A percentile compares a stretch with the other conserved stretches of the same genome.
These are phyloP conservation scores for Lupinus albus DNA, from an alignment of 306 rosid species.

Conservation along the genomic window DNA sequence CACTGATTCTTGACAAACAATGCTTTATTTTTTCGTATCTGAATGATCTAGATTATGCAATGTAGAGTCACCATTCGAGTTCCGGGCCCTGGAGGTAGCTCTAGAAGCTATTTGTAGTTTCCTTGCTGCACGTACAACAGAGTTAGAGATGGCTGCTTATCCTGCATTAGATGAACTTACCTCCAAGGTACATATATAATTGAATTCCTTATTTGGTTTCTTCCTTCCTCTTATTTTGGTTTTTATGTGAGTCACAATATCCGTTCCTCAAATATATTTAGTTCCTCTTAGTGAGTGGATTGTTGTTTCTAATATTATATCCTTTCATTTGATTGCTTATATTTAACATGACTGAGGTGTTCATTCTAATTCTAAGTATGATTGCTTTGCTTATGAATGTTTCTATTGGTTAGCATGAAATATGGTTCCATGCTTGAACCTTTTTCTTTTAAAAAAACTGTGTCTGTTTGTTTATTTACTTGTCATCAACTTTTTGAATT, in stretches of 20 bases:
- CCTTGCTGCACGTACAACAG: slow-evolving; percentile 93
- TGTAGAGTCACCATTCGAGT: slow-evolving; percentile 92
- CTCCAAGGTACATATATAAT: slow-evolving; percentile 61
- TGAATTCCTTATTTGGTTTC: slow-evolving; percentile 35
- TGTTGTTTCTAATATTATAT: slow-evolving; percentile 1
- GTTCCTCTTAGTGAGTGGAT: slow-evolving; percentile 1
- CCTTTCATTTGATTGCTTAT: slow-evolving; percentile 23
- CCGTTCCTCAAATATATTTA: slow-evolving; percentile 9
- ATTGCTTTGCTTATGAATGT: slow-evolving; percentile 1
- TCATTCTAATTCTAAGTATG: slow-evolving; percentile 25
- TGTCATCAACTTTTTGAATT: slow-evolving; percentile 33
- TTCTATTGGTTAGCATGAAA: slow-evolving; percentile 10
- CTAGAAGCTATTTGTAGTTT: slow-evolving; percentile 96
- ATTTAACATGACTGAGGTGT: slow-evolving; percentile 21
- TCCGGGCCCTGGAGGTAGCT: slow-evolving; percentile 92
- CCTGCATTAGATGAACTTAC: slow-evolving; percentile 97
- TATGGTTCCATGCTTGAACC: slow-evolving; percentile 32
- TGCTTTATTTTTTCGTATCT: slow-evolving; percentile 33
- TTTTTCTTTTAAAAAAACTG: neutral
- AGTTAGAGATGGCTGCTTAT: slow-evolving; percentile 90
- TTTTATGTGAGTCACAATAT: slow-evolving; percentile 3
- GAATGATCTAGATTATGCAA: slow-evolving; percentile 49
- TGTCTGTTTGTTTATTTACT: neutral
- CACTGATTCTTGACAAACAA: slow-evolving; percentile 4
- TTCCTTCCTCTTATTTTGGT: slow-evolving; percentile 3